phyloP scores from a whole-genome alignment of 1,139 yeast genomes.

The Candida buenavistaensis region DNA sequence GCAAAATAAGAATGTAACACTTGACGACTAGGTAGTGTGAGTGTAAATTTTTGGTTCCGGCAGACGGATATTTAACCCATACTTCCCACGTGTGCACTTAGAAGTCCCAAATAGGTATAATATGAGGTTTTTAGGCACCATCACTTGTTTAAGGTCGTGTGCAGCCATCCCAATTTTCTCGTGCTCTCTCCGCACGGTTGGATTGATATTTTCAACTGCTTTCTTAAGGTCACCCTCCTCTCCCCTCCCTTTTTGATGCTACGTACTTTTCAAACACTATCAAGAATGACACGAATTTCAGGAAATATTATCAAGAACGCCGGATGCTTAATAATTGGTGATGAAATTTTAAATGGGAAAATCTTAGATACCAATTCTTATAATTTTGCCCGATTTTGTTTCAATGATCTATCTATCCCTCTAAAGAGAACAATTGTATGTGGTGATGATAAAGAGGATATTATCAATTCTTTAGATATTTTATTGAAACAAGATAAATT shows the following conservation, averaged over 20 bases:
- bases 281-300: slow-evolving; percentile 7
- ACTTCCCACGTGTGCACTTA: too few relatives aligned
- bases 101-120: too few relatives aligned
- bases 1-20: too few relatives aligned
- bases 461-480: slow-evolving; percentile 50
- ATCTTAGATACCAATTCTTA: slow-evolving; percentile 77
- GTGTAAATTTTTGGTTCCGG: too few relatives aligned
- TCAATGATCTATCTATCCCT: slow-evolving; percentile 49
- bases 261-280: slow-evolving; percentile 7
- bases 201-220: too few relatives aligned
- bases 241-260: neutral
- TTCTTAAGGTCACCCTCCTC: too few relatives aligned
- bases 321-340: slow-evolving; percentile 71
- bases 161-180: too few relatives aligned
- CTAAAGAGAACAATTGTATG: slow-evolving; percentile 67
- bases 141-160: too few relatives aligned
- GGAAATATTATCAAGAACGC: slow-evolving; percentile 21
- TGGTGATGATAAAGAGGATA: slow-evolving; percentile 73
- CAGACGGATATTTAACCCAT: too few relatives aligned
- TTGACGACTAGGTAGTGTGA: too few relatives aligned
- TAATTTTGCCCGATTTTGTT: slow-evolving; percentile 70
- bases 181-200: too few relatives aligned
- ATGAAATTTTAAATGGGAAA: slow-evolving; percentile 86
- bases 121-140: too few relatives aligned
- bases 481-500: slow-evolving; percentile 46